Evolutionary conservation across 768 basidiomycete genomes (phyloP).

Genomic region (Multifurca ochricompacta): DNA sequence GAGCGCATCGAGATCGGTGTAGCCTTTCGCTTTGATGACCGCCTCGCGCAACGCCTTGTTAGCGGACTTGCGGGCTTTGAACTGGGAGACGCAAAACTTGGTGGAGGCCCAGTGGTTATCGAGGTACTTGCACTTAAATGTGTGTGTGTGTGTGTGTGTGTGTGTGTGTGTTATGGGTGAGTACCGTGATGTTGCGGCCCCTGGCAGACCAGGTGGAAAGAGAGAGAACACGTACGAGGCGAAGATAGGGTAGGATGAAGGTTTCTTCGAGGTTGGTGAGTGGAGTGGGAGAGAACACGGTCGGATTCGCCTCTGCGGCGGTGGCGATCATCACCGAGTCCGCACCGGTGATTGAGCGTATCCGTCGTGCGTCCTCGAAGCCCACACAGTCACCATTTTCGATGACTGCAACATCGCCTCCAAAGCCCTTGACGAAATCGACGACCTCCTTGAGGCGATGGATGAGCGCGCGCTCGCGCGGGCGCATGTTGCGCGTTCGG

Average conservation of each 20-base stretch:
- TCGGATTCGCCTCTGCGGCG: constrained; percentile 88
- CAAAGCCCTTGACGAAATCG: constrained; percentile 67
- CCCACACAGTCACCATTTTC: constrained; percentile 91
- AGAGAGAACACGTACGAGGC: constrained; percentile 52
- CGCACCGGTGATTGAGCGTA: constrained; percentile 76
- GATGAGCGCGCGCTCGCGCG: constrained; percentile 68
- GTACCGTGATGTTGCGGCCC: too few species aligned
- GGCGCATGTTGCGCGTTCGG: constrained; percentile 87
- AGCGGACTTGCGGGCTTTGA: constrained; percentile 63
- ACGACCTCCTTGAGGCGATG: constrained; percentile 79
- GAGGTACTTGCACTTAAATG: constrained; percentile 73
- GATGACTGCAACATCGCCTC: constrained; percentile 75
- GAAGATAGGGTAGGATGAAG: constrained; percentile 66
- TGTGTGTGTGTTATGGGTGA: too few species aligned
- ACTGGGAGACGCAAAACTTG: constrained; percentile 81
- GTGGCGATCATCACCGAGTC: constrained; percentile 96
- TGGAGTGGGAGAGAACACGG: constrained; percentile 69
- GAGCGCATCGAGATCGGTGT: constrained; percentile 22
- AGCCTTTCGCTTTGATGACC: constrained; percentile 56
- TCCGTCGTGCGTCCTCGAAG: constrained; percentile 68
- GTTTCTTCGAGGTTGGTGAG: constrained; percentile 60
- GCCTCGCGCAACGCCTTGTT: constrained; percentile 46
- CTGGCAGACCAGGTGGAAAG: too few species aligned
- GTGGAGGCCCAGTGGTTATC: constrained; percentile 77
- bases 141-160: too few species aligned